These are phyloP conservation scores for Ceratocystiopsis minuta DNA, from an alignment of 2,329 filamentous ascomycete genomes.

Conservation along the genomic window DNA sequence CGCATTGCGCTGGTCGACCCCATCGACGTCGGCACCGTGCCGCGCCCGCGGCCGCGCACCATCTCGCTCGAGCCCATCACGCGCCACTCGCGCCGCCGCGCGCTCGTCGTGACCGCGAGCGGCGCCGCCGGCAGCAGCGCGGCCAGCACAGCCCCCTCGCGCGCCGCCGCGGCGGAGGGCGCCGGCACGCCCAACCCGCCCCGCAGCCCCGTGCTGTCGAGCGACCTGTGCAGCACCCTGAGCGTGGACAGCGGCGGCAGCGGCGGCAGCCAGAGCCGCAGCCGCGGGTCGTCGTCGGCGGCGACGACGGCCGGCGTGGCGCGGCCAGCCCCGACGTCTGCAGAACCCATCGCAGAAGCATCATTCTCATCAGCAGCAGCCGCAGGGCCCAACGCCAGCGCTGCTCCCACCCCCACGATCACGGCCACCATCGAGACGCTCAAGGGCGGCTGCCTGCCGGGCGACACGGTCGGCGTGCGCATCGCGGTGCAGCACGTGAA, in stretches of 20 bases:
- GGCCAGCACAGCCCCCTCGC: conserved; percentile 6
- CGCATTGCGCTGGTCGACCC: conserved; percentile 66
- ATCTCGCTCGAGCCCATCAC: conserved; percentile 79
- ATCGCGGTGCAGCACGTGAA: conserved; percentile 79
- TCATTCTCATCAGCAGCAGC: conserved; percentile 36
- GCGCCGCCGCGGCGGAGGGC: neutral
- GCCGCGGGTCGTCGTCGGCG: conserved; percentile 9
- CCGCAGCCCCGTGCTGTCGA: conserved; percentile 22
- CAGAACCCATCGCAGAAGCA: conserved; percentile 29
- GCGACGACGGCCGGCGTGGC: too few species aligned
- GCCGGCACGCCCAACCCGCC: too few species aligned
- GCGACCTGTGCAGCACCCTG: conserved; percentile 46
- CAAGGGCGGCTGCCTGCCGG: conserved; percentile 68
- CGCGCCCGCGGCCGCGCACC: conserved; percentile 57
- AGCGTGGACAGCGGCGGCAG: conserved; percentile 55
- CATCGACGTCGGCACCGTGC: conserved; percentile 65
- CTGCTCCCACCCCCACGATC: conserved; percentile 40
- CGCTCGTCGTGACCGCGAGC: conserved; percentile 16
- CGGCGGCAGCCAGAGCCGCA: conserved; percentile 43
- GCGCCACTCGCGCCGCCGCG: conserved; percentile 47
- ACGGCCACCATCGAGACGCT: conserved; percentile 70
- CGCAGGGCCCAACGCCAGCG: conserved; percentile 14
- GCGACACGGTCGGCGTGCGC: conserved; percentile 64
- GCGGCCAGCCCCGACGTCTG: too few species aligned
- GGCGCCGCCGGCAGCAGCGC: neutral